phyloP scores from a whole-genome alignment of 306 rosid genomes.

The Abrus precatorius region DNA sequence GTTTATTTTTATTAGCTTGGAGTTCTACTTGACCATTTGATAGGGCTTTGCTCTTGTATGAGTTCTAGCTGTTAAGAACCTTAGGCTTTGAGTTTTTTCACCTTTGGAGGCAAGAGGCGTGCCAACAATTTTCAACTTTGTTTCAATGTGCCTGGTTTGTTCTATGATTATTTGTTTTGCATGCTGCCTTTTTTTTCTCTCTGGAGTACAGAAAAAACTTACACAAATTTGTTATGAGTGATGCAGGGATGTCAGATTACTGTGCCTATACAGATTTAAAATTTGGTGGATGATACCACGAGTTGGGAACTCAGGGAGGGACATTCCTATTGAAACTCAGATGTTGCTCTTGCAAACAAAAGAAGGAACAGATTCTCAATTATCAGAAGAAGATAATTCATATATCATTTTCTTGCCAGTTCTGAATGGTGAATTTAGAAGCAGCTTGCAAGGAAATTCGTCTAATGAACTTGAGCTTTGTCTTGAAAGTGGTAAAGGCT shows the following conservation, averaged over 20 bases:
- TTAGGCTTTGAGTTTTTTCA: not conserved
- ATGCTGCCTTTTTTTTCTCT: not conserved
- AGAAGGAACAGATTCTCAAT: constrained; percentile 25
- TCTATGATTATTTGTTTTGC: not conserved
- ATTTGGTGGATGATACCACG: constrained; percentile 41
- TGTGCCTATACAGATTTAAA: constrained; percentile 33
- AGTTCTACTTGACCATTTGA: not conserved
- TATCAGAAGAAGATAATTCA: constrained; percentile 17
- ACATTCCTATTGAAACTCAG: constrained; percentile 35
- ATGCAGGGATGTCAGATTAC: constrained; percentile 36
- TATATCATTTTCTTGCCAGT: constrained; percentile 38
- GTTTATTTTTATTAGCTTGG: not conserved
- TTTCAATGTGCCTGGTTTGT: not conserved
- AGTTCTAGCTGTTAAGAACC: not conserved
- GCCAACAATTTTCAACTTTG: not conserved
- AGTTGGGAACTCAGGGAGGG: constrained; percentile 32
- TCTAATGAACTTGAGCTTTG: constrained; percentile 40
- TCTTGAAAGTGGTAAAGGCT: constrained; percentile 42
- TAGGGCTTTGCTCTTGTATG: no score
- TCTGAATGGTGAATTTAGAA: constrained; percentile 41
- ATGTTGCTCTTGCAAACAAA: constrained; percentile 38
- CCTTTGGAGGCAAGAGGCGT: no score
- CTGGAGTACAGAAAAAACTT: not conserved
- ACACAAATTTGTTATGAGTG: not conserved
- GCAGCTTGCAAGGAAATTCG: constrained; percentile 42